Evolutionary conservation across 2,329 filamentous ascomycete genomes (phyloP), one percentile per base, ranked within the genome.

Genomic region (Aschersonia sp.): DNA sequence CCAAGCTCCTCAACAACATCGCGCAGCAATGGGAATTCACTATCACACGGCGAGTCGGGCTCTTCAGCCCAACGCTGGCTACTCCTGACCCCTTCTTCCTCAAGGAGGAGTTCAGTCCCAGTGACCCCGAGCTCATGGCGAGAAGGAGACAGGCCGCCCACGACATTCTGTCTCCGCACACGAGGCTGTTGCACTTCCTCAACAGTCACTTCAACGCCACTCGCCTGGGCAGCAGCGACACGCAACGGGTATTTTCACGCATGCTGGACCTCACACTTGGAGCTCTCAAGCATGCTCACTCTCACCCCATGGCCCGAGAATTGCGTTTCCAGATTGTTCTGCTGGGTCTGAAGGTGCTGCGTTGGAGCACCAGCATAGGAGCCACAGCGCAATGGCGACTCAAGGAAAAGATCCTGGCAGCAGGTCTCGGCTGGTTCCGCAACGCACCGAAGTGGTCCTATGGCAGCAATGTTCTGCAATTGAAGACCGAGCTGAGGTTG

Each of bases 161-260:
- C 57, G 85, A 92, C 57, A 68, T 91, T 46, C 78, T 98, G 40
- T 82, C 87, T 5, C 92, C 92, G 4, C 92, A 98, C 62, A 80
- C 86, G 47, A 81, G 85, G 30, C 67, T 97, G 30, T 67, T 96
- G 35, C 88, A 94, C 53, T 95, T 97, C 61, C 78, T 99, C 51
- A 82, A 79, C 50, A 98, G 92, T 58, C 91, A 97, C 61, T 98
- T 94, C 68, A 95, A 89, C 61, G 89, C 94, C 2, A 89, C 85
- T 9, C 78, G 89, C n/a, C 72, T 96, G 30, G 84, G 87, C 30
- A 95, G 84, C 55, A 74, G 80, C 1, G 84, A 96, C 59, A 83
- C 84, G 0, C 87, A 95, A 56, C 78, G 78, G 51, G 75, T 89
- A 4, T 96, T 96, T 64, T 71, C 84, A 51, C 84, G 91, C 35